Evolutionary conservation across 441 rosid species (phyloP).

Genomic region (Eutrema salsugineum): DNA sequence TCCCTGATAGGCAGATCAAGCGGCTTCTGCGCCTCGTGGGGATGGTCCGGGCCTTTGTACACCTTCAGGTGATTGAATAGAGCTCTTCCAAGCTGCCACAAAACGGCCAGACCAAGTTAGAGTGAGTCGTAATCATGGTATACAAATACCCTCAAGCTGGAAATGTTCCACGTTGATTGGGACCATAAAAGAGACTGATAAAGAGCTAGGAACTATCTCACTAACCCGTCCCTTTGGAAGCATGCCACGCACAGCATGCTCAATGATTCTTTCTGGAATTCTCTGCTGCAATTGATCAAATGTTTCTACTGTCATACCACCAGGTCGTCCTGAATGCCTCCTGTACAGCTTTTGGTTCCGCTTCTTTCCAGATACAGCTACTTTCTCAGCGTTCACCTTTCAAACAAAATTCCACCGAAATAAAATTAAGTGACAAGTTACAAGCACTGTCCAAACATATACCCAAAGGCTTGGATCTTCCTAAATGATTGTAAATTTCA

Average conservation of each 20-base stretch:
- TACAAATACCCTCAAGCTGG: not conserved
- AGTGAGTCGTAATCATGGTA: not conserved
- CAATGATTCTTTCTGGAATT: slow-evolving; percentile 94
- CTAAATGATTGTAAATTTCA: no score
- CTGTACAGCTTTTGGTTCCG: slow-evolving; percentile 90
- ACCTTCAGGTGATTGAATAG: slow-evolving; percentile 93
- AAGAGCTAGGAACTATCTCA: slow-evolving; percentile 10
- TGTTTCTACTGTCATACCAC: slow-evolving; percentile 95
- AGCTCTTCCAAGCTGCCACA: slow-evolving; percentile 86
- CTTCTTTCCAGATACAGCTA: slow-evolving; percentile 93
- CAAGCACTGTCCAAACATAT: not conserved
- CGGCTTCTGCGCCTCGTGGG: slow-evolving; percentile 91
- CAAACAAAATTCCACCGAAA: not conserved
- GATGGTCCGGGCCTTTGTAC: slow-evolving; percentile 90
- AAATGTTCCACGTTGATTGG: not conserved
- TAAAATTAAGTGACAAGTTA: not conserved
- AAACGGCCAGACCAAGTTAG: slow-evolving; percentile 9
- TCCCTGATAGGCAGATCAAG: slow-evolving; percentile 80
- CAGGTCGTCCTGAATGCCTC: slow-evolving; percentile 99
- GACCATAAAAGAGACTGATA: not conserved
- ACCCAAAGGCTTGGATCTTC: no score
- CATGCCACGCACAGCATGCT: slow-evolving; percentile 98
- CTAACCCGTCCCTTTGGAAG: slow-evolving; percentile 98
- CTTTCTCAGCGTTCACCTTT: slow-evolving; percentile 97
- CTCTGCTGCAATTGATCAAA: slow-evolving; percentile 87